These are phyloP conservation scores for Rosa persica DNA, from an alignment of 306 rosid species.

Conservation along the genomic window DNA sequence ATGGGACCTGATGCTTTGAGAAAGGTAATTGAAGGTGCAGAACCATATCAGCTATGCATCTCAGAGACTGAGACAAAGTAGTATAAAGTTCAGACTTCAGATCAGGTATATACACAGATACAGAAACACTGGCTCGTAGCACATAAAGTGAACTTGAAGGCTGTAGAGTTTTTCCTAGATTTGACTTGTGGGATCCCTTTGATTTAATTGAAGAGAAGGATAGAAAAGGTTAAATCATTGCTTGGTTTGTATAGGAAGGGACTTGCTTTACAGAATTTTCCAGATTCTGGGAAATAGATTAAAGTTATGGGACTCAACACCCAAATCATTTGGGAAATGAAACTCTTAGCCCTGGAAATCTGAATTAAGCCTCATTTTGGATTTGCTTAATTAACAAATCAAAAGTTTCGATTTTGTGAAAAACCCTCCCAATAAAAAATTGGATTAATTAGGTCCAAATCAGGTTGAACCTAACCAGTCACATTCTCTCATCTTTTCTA, in stretches of 20 bases:
- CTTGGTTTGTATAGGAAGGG: not conserved
- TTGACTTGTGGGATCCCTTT: not conserved
- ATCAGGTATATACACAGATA: not conserved
- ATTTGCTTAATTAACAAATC: not conserved
- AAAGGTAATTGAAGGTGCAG: constrained; percentile 32
- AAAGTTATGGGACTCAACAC: not conserved
- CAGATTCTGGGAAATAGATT: not conserved
- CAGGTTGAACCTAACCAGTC: too few species aligned
- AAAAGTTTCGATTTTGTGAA: not conserved
- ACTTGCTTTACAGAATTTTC: not conserved
- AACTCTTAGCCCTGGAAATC: not conserved
- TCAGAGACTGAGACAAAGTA: constrained; percentile 15
- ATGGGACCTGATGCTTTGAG: constrained; percentile 42
- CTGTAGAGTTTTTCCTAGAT: not conserved
- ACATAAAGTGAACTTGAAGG: not conserved
- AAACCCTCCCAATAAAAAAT: not conserved
- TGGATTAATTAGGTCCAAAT: not conserved
- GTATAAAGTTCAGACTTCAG: constrained; percentile 9
- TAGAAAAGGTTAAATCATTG: not conserved
- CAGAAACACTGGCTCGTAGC: not conserved
- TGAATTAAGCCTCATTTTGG: not conserved
- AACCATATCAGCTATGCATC: constrained; percentile 7
- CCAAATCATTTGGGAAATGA: not conserved
- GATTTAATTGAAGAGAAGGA: not conserved
- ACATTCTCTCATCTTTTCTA: too few species aligned